phyloP scores from a whole-genome alignment of 2,329 filamentous ascomycete genomes.

The Colletotrichum sp. region DNA sequence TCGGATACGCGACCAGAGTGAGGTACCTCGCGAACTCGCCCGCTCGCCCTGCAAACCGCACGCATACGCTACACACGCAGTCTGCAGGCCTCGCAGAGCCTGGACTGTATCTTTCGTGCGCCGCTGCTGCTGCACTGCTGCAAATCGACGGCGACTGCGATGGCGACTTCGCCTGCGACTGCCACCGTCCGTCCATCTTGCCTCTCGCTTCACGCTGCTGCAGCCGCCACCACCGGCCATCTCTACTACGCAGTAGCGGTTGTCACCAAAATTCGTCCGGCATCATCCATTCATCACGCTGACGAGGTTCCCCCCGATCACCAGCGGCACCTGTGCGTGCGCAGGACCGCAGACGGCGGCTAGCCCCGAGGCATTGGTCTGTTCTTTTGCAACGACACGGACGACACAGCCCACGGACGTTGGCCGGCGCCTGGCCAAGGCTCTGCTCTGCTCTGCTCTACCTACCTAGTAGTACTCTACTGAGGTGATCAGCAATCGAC shows the following conservation, averaged over 20 bases:
- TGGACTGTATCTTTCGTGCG: neutral
- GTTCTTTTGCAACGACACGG: slow-evolving; percentile 1
- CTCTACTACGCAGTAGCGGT: neutral
- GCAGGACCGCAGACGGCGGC: neutral
- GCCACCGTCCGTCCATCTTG: neutral
- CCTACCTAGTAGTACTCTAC: neutral
- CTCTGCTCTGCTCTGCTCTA: neutral
- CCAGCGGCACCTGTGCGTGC: neutral
- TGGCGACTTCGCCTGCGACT: neutral
- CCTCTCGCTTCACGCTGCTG: slow-evolving; percentile 17
- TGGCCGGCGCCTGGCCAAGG: slow-evolving; percentile 8
- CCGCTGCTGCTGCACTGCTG: neutral
- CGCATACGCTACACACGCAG: neutral
- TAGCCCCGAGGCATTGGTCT: slow-evolving; percentile 8
- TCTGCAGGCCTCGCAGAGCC: neutral
- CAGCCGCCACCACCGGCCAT: slow-evolving; percentile 17
- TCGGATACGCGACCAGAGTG: neutral
- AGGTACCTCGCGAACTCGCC: neutral
- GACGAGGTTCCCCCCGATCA: neutral
- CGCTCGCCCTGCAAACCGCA: neutral
- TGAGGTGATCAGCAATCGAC: neutral
- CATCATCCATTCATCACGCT: neutral
- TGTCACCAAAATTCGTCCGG: neutral
- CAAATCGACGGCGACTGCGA: neutral
- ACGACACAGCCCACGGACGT: slow-evolving; percentile 12